Base-by-base conservation (phyloP, 441 rosid genomes). In the Omphalea diandra region DNA sequence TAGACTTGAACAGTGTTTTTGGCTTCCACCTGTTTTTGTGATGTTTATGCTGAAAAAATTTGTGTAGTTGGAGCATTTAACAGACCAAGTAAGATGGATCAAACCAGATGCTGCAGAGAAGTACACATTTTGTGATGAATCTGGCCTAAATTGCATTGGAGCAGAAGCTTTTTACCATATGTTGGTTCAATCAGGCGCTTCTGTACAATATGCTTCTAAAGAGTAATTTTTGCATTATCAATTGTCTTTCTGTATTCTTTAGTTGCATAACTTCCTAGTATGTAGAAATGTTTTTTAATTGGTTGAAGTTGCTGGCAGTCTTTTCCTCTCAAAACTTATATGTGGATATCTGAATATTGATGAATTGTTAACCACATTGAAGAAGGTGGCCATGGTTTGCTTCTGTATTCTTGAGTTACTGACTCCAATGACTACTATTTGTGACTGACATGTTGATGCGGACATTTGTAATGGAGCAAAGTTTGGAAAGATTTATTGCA, bases 111-210 rank as follows among this genome's bases (percentile, higher is more conserved):
- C 84, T 71, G 97, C 96, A 62, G 87, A 82, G 54, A 82, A 81
- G 49, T 87, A 85, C 77, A 63, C 74, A 65, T 89, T 94, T 83
- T 59, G 62, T 36, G 83, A 85, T 81, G 88, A 77, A 71, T 77
- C 82, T 83, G 88, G 91, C 76, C 67, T 65, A 47, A 72, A 77
- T 54, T 73, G 75, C 76, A 78, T 83, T 67, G 96, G 96, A 65
- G 82, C 76, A 65, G 94, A 87, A 69, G 81, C 77, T 67, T 80
- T 88, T 80, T 74, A 79, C 68, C 81, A 85, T 72, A 76, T 82
- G 87, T 65, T 94, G 83, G 78, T 75, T 18, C 84, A 79, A 41
- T 85, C 86, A 72, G 98, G 98, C 83, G 96, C 96, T 79, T 87
- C 86, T 43, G 26, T 46, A 54, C 89, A 83, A 75, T 77, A 76